Evolutionary conservation across 1,139 yeast species (phyloP), one percentile per base, ranked within the genome.

Genomic region (Suhomyces yuchorum): DNA sequence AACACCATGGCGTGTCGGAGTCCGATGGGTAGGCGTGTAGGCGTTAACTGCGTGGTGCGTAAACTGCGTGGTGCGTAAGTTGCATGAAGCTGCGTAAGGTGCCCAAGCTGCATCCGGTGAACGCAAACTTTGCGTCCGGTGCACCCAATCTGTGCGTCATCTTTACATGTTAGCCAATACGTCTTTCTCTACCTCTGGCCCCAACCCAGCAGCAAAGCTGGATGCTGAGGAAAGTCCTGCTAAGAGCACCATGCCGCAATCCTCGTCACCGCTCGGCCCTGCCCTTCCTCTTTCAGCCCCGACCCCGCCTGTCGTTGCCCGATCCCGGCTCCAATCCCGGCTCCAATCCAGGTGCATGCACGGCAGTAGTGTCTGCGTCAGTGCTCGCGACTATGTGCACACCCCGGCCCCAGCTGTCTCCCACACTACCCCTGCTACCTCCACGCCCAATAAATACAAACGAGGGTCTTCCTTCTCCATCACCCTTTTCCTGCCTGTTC

Each of bases 391-490:
- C 42, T 36, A 41, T 43, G 40, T 46, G 41, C 46, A 46, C 14
- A 22, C 17, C 19, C 30, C 28, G 42, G 35, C 18, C 43, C 38
- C 42, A 19, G 35, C 42, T 30, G 40, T 32, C 47, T 19, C 47
- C 47, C 40, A 43, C 50, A 47, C 50, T 47, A 47, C 50, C 49
- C 49, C 50, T 47, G 18, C 47, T 43, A 44, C 35, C 42, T 37
- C 28, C 41, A 40, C 47, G 40, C 38, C 49, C 46, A 47, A 47
- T 47, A 47, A 47, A 47, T 47, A 47, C 49, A 42, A 39, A 43
- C 42, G 46, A 42, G 37, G 40, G 39, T 37, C 46, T 43, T 18
- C 20, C 22, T 15, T 28, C 18, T 11, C n/a, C 30, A 36, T 20
- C 18, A 14, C 30, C 20, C 30, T 14, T 28, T 28, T 22, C 11